Base-by-base conservation (phyloP, 306 rosid genomes). In the Castanospermum australe region DNA sequence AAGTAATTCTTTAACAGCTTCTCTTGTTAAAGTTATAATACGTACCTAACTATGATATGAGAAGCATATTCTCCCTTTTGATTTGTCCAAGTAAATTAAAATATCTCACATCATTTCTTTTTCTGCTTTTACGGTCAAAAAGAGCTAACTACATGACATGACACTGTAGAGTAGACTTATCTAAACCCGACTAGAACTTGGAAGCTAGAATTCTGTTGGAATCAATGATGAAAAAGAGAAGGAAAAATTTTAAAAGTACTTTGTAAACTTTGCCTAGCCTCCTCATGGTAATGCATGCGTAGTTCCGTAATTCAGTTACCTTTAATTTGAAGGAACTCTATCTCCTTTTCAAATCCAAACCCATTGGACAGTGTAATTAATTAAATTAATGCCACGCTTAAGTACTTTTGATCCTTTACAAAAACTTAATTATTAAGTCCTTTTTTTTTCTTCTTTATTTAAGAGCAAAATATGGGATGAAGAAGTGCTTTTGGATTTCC, bases 161-260 rank as follows among this genome's bases (percentile, higher is more conserved):
- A 62, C 52, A n/a, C 18, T 63, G 56, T 81, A 67, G 59, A 51
- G 36, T 66, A n/a, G 62, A 67, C 71, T 51, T 61, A 78, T 38
- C 76, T 22, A 47, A 73, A 82, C 33, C 89, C 87, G 87, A 83
- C 89, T 79, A 24, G 78, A 75, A 83, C 87, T 83, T 86, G 81
- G 89, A 66, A 86, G 87, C 83, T 83, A 86, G 89, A 86, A 79
- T 79, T 86, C 85, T 83, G 87, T 83, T 86, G 85, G 85, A 82
- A 76, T 12, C 52, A 54, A 86, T 82, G 65, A 86, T 70, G 77
- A 73, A 86, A 7, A 85, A 72, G 54, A 66, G 54, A 62, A 57
- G 28, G 20, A 48, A 62, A 76, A 67, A 21, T 8, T 6, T 67
- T n/a, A 28, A 73, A 73, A 67, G 30, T 12, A 71, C 83, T 81